A percentile compares a stretch with the other conserved stretches of the same genome.
Conservation (phyloP, 768 basidiomycete genomes). For the Cystofilobasidium capitatum region DNA sequence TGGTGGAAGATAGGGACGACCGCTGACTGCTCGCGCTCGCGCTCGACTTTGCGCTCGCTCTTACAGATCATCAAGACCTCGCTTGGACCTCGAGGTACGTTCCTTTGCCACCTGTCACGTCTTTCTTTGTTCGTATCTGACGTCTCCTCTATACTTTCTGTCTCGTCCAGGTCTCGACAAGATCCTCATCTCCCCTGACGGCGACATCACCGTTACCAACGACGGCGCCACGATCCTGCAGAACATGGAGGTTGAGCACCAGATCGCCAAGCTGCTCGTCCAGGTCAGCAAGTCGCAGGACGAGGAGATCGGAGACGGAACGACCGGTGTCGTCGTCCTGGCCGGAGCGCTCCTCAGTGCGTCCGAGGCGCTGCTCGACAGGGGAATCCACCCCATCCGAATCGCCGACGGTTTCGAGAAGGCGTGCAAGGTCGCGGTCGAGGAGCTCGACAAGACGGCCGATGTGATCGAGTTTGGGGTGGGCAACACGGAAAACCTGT, state of each 20-base stretch:
- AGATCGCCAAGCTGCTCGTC: constrained; percentile 94
- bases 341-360: constrained; percentile 96
- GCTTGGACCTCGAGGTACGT: constrained; percentile 78
- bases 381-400: constrained; percentile 97
- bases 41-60: background rate
- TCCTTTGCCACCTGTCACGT: too few relatives aligned
- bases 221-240: constrained; percentile 96
- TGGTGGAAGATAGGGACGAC: too few relatives aligned
- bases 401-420: constrained; percentile 98
- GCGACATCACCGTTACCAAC: constrained; percentile 98
- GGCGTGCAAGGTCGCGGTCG: constrained; percentile 80
- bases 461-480: constrained; percentile 79
- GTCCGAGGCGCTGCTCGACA: constrained; percentile 89
- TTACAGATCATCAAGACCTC: constrained; percentile 79
- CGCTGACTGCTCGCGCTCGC: too few relatives aligned
- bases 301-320: constrained; percentile 98
- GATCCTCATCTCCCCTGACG: constrained; percentile 59
- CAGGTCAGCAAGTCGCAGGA: constrained; percentile 96
- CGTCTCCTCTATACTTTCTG: background rate
- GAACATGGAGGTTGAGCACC: constrained; percentile 99
- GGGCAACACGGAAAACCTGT: constrained; percentile 70
- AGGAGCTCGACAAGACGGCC: constrained; percentile 79
- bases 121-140: too few relatives aligned
- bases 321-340: constrained; percentile 96
- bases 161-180: constrained; percentile 54